These are phyloP conservation scores for Ambrosiella xylebori DNA, from an alignment of 2,329 filamentous ascomycete genomes.

Conservation along the genomic window DNA sequence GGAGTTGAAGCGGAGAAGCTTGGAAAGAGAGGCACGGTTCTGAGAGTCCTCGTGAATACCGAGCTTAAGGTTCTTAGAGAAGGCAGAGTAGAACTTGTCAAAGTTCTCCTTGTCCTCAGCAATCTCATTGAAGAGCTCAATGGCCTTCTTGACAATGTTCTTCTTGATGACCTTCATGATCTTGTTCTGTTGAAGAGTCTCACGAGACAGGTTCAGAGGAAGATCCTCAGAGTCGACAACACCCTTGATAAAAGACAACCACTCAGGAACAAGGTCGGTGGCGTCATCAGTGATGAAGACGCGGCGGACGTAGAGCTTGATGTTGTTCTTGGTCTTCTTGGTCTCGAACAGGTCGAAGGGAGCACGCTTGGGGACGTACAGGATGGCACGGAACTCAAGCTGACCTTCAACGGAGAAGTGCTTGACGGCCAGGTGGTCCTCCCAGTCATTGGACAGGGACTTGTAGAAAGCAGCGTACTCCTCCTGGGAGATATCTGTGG, in stretches of 20 bases:
- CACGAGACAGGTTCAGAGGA: slow-evolving; percentile 97
- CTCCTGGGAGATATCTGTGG: slow-evolving; percentile 82
- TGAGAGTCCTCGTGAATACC: slow-evolving; percentile 99
- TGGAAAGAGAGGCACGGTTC: slow-evolving; percentile 83
- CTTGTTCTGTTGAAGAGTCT: slow-evolving; percentile 99
- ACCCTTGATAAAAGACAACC: slow-evolving; percentile 99
- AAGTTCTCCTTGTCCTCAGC: slow-evolving; percentile 99
- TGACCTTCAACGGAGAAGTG: slow-evolving; percentile 99
- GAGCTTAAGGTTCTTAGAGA: slow-evolving; percentile 99
- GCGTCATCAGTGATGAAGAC: slow-evolving; percentile 99
- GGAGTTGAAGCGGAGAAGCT: slow-evolving; percentile 96
- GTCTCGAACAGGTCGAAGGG: slow-evolving; percentile 99
- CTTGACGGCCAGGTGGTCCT: slow-evolving; percentile 98
- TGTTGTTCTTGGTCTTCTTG: slow-evolving; percentile 99
- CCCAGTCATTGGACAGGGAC: slow-evolving; percentile 99
- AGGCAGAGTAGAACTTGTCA: slow-evolving; percentile 99
- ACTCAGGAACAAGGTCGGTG: slow-evolving; percentile 97
- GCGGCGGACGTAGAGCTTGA: slow-evolving; percentile 99
- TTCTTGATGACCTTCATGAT: slow-evolving; percentile 99
- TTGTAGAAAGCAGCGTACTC: slow-evolving; percentile 99
- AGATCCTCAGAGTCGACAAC: slow-evolving; percentile 99
- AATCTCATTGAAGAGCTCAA: slow-evolving; percentile 98
- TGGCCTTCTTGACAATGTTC: slow-evolving; percentile 99
- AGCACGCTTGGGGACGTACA: slow-evolving; percentile 98
- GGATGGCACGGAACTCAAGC: slow-evolving; percentile 98